Evolutionary conservation across 176 grass and related monocot genomes (phyloP), one percentile per base, ranked within the genome.

Genomic region (Ananas comosus): DNA sequence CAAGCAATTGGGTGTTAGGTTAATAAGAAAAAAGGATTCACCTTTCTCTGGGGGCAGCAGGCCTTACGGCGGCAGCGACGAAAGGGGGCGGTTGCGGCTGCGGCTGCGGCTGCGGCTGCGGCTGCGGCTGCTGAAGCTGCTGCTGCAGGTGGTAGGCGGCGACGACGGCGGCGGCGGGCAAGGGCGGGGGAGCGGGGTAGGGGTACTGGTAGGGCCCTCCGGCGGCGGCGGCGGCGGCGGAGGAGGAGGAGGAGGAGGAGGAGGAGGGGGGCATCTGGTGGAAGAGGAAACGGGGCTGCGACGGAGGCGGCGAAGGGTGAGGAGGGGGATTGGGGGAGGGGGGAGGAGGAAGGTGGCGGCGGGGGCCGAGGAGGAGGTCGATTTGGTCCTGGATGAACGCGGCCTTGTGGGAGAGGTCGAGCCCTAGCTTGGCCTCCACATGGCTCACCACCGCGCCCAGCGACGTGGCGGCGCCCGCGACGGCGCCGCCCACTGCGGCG

Each of bases 101-200:
- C 70, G 53, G 14, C n/a, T 72, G 53, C 22, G 22, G 22, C 22
- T 23, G 22, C 53, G 8, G 25, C 52, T 3, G 51, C 21, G 12
- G 70, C 3, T 12, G 52, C 70, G 53, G 14, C n/a, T 72, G 53
- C 50, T 72, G 70, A 27, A 72, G 53, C 25, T 72, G 70, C 51
- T 72, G 70, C 24, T 72, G 70, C 28, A 72, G 53, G 13, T 61
- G 53, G 53, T 72, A 72, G 9, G 70, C 70, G 14, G 70, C 70
- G 2, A 72, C 52, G 1, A 72, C 70, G 2, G 70, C 70, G 28
- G 70, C 70, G 11, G 70, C 51, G 42, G 70, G 70, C 3, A 72
- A 53, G 11, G 70, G 70, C 9, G 70, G 70, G 7, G 70, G 70
- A 2, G 70, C 27, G 7, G 53, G 70, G 28, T 72, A 59, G n/a